phyloP scores from a whole-genome alignment of 495 filamentous ascomycete species.

The Usnea hakonensis region DNA sequence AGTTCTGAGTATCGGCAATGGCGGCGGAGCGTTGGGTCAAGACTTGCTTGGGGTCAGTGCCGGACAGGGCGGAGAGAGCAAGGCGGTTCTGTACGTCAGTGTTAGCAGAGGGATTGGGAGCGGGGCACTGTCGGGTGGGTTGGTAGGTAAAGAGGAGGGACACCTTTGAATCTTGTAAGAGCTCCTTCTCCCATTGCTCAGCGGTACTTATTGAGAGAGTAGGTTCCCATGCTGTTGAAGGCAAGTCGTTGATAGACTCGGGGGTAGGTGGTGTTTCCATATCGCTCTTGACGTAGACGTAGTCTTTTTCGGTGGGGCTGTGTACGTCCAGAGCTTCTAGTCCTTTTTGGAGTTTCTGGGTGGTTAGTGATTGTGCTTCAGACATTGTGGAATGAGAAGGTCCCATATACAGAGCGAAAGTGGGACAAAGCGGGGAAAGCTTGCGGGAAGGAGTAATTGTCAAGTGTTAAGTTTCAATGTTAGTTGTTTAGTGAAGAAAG shows the following conservation, averaged over 20 bases:
- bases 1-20: slow-evolving; percentile 62
- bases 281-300: slow-evolving; percentile 36
- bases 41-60: slow-evolving; percentile 45
- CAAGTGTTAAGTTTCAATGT: background rate
- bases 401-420: slow-evolving; percentile 7
- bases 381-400: slow-evolving; percentile 10
- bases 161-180: slow-evolving; percentile 59
- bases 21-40: slow-evolving; percentile 43
- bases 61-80: slow-evolving; percentile 58
- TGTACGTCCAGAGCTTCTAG: slow-evolving; percentile 12
- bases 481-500: background rate
- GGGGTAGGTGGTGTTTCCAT: slow-evolving; percentile 12
- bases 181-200: slow-evolving; percentile 50
- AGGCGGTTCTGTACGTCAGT: slow-evolving; percentile 47
- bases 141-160: background rate
- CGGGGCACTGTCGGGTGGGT: background rate
- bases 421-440: background rate
- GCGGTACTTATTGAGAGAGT: slow-evolving; percentile 40
- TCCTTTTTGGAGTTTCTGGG: slow-evolving; percentile 7
- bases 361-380: background rate
- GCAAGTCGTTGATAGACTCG: background rate
- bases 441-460: background rate
- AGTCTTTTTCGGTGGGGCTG: slow-evolving; percentile 34
- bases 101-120: background rate
- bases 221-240: slow-evolving; percentile 15